Percentiles rank a stretch among this genome's conserved stretches.
These are phyloP conservation scores for Thraustochytrium striatum DNA, from an alignment of 352 stramenopile species.

Conservation along the genomic window DNA sequence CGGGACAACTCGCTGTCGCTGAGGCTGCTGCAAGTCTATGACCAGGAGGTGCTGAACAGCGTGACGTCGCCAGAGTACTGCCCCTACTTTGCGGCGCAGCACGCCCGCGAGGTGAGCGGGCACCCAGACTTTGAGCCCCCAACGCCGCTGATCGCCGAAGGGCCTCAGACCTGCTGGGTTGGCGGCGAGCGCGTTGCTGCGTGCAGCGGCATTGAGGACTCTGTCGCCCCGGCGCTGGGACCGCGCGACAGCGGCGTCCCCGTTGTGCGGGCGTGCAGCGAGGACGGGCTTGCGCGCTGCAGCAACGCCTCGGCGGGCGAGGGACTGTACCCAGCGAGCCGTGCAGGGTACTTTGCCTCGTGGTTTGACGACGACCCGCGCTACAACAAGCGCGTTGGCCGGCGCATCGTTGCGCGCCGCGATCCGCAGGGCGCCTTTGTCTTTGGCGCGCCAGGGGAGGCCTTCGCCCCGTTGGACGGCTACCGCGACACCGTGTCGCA, in stretches of 20 bases:
- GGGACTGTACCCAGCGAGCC: slow-evolving; percentile 3
- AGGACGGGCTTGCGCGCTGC: not conserved
- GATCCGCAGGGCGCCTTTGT: not conserved
- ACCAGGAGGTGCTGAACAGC: too few relatives aligned
- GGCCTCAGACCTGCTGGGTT: not conserved
- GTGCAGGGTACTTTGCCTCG: slow-evolving; percentile 24
- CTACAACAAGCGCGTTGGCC: slow-evolving; percentile 42
- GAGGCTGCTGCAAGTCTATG: not conserved
- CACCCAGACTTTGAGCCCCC: slow-evolving; percentile 47
- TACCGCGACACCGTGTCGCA: not conserved
- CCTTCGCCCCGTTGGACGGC: not conserved
- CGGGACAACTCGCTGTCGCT: not conserved
- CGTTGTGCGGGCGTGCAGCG: not conserved
- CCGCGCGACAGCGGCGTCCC: not conserved
- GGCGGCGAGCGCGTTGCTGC: not conserved
- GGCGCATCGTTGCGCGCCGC: not conserved
- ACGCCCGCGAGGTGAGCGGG: slow-evolving; percentile 12
- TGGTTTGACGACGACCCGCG: slow-evolving; percentile 45
- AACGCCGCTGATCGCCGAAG: not conserved
- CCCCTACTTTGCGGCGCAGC: not conserved
- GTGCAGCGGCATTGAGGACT: slow-evolving; percentile 1
- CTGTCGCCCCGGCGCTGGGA: not conserved
- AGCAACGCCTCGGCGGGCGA: not conserved
- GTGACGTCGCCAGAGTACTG: slow-evolving; percentile 3
- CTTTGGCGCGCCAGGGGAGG: not conserved